Evolutionary conservation across 768 basidiomycete genomes (phyloP).

Genomic region (Gloeophyllum trabeum): DNA sequence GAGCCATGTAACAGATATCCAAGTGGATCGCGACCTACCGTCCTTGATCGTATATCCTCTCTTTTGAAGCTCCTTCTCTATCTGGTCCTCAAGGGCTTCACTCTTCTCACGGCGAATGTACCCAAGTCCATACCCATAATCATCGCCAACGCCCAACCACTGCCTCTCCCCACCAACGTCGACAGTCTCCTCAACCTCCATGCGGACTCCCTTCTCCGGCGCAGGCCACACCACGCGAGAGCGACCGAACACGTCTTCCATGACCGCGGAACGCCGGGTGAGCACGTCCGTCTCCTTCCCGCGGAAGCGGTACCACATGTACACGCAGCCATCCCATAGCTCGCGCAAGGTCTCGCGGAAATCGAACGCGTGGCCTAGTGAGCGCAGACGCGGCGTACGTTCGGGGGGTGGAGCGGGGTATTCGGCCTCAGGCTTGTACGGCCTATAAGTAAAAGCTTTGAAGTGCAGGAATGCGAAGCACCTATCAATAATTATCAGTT

Average conservation of each 20-base stretch:
- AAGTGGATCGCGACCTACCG: constrained; percentile 18
- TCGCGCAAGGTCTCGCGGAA: constrained; percentile 61
- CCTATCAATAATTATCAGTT: constrained; percentile 21
- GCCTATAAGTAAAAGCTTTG: constrained; percentile 59
- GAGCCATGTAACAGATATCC: not conserved
- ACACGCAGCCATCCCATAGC: constrained; percentile 44
- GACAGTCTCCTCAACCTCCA: constrained; percentile 27
- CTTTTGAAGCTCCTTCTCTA: constrained; percentile 39
- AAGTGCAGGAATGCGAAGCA: constrained; percentile 63
- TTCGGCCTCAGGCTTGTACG: constrained; percentile 30
- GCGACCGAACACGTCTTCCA: constrained; percentile 22
- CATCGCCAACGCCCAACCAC: constrained; percentile 39
- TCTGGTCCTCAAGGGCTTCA: constrained; percentile 38
- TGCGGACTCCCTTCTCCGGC: constrained; percentile 4
- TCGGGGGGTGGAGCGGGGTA: constrained; percentile 18
- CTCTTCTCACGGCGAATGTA: constrained; percentile 33
- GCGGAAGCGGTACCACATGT: constrained; percentile 40
- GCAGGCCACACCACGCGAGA: not conserved
- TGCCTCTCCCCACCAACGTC: constrained; percentile 35
- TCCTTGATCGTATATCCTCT: constrained; percentile 26
- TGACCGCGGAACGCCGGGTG: constrained; percentile 28
- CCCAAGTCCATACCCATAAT: constrained; percentile 32
- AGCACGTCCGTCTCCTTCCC: constrained; percentile 42
- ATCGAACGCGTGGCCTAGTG: constrained; percentile 55
- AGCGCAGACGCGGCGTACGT: constrained; percentile 41